Base-by-base conservation (phyloP, 768 basidiomycete species). In the Pholiota microspora region DNA sequence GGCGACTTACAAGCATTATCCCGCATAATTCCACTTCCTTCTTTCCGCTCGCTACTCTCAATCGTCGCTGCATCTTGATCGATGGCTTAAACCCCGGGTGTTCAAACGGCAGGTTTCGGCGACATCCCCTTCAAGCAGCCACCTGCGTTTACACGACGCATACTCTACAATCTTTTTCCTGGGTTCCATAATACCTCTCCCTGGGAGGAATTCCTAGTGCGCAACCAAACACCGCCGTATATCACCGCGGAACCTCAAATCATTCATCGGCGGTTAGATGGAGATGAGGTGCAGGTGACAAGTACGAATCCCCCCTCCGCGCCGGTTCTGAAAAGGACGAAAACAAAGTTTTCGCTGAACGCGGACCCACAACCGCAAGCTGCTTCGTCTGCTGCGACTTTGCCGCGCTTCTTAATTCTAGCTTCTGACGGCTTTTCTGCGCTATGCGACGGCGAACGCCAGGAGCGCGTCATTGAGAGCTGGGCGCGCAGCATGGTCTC, bases 101-200 rank as follows among this genome's bases (percentile, higher is more conserved):
- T 60, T 49, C 51, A 53, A 40, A 50, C 55, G 59, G 46, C 64
- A 87, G 85, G 84, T 66, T 74, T 88, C 49, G 86, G 86, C 18
- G 86, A 88, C 60, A 81, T 83, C 54, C 83, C 84, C 32, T 88
- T 87, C 72, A 88, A 88, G 67, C 86, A 86, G 56, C 84, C 84
- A n/a, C 82, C 85, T 23, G 76, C 74, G 29, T 87, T 86, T 65
- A 86, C 83, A 16, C 75, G 84, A 35, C 79, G 83, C 9, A 81
- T 88, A 40, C 69, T 88, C 12, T 86, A 85, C 64, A 86, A 85
- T 63, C 73, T 87, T 38, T 77, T 80, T 53, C 83, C 84, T 13
- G 85, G 84, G 10, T 79, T 82, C 62, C 77, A 79, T 53, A 79
- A 84, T 53, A 83, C 73, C 36, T 80, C 81, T 1, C 81, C 73